These are phyloP conservation scores for Pythium aphanidermatum DNA, from an alignment of 352 stramenopile species.

Conservation along the genomic window DNA sequence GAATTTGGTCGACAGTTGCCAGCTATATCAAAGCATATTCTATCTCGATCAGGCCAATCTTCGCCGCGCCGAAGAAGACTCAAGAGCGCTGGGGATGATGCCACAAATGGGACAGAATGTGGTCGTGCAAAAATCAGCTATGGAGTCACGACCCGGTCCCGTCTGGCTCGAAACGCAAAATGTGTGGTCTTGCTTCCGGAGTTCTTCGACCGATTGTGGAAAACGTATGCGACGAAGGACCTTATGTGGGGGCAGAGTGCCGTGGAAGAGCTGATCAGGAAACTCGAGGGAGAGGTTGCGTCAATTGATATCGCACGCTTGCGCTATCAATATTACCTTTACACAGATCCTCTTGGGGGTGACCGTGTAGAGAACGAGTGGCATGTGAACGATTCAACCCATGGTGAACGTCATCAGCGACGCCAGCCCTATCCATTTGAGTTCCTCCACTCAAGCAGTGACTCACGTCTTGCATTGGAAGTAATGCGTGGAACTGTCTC, in stretches of 20 bases:
- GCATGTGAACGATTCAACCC: conserved; percentile 23
- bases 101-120: conserved; percentile 63
- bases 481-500: conserved; percentile 74
- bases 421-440: conserved; percentile 53
- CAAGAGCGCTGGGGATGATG: conserved; percentile 37
- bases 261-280: conserved; percentile 69
- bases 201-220: conserved; percentile 81
- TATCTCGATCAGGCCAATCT: conserved; percentile 18
- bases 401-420: conserved; percentile 29
- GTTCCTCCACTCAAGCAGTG: conserved; percentile 57
- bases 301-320: conserved; percentile 69
- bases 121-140: conserved; percentile 62
- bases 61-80: conserved; percentile 31
- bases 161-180: conserved; percentile 71
- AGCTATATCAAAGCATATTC: conserved; percentile 39
- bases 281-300: conserved; percentile 67
- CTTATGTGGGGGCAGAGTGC: conserved; percentile 68
- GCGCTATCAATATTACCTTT: conserved; percentile 77
- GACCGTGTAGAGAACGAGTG: conserved; percentile 49
- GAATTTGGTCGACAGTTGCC: conserved; percentile 75
- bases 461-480: conserved; percentile 56
- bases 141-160: conserved; percentile 65
- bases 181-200: conserved; percentile 79
- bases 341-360: conserved; percentile 66
- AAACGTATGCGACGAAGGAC: conserved; percentile 72